phyloP scores from a whole-genome alignment of 2,329 filamentous ascomycete genomes.

The Cadophora gregata region DNA sequence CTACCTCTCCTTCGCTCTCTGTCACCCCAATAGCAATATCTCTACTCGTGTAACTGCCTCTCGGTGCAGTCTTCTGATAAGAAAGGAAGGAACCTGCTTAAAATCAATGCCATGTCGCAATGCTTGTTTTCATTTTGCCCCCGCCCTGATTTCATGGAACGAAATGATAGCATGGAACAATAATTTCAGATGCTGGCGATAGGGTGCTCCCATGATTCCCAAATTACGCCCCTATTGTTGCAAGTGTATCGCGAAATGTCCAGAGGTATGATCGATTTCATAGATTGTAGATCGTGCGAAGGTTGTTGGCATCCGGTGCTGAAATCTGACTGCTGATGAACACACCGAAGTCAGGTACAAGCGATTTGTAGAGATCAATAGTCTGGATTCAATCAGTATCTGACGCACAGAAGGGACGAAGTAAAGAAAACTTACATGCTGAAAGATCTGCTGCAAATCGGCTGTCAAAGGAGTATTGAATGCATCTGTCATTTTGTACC shows the following conservation, averaged over 20 bases:
- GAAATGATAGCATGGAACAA: constrained; percentile 23
- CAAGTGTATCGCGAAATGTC: background rate
- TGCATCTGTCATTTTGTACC: constrained; percentile 69
- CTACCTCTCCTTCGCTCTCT: background rate
- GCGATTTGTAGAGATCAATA: constrained; percentile 57
- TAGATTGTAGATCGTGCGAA: constrained; percentile 43
- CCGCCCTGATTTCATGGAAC: constrained; percentile 10
- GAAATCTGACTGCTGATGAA: constrained; percentile 49
- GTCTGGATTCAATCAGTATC: constrained; percentile 47
- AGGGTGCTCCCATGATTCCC: constrained; percentile 20
- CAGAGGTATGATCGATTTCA: constrained; percentile 40
- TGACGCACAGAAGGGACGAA: background rate
- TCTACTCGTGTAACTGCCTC: constrained; percentile 14
- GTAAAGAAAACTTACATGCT: constrained; percentile 39
- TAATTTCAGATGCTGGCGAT: constrained; percentile 6
- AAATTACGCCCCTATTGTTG: constrained; percentile 21
- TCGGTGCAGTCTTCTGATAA: background rate
- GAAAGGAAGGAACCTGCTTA: constrained; percentile 4
- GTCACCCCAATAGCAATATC: constrained; percentile 18
- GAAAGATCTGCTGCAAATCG: constrained; percentile 42
- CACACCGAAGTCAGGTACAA: constrained; percentile 59
- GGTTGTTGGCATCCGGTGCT: constrained; percentile 34
- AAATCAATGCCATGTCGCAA: constrained; percentile 22
- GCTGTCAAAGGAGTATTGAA: constrained; percentile 45
- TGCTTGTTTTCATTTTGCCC: constrained; percentile 19